These are phyloP conservation scores for Davidsoniella australis DNA, from an alignment of 2,329 filamentous ascomycete genomes.

Conservation along the genomic window DNA sequence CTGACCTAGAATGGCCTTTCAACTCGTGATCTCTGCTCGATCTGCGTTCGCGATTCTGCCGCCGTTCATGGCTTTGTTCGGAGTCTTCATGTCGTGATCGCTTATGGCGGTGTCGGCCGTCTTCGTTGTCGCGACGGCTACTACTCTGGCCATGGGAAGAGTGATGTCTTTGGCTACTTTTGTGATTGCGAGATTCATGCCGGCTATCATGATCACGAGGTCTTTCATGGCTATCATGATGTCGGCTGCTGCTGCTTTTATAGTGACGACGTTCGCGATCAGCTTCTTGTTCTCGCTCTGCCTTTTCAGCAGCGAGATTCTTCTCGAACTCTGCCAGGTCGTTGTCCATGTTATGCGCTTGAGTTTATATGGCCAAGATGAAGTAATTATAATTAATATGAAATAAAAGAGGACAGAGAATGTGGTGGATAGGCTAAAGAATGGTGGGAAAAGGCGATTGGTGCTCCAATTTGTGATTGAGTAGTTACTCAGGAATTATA, in stretches of 20 bases:
- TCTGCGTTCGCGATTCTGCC: not conserved
- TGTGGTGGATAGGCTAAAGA: not conserved
- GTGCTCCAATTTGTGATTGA: too few relatives aligned
- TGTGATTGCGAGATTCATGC: constrained; percentile 18
- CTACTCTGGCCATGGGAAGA: not conserved
- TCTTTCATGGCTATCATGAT: constrained; percentile 19
- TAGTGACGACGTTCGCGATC: not conserved
- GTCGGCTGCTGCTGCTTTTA: not conserved
- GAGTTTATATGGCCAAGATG: not conserved
- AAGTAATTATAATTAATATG: not conserved
- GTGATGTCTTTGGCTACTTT: constrained; percentile 24
- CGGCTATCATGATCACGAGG: not conserved
- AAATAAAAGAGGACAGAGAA: not conserved
- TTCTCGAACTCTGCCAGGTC: constrained; percentile 62
- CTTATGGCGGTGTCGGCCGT: constrained; percentile 17
- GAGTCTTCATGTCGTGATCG: constrained; percentile 9
- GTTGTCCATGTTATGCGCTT: constrained; percentile 28
- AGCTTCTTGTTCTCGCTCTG: constrained; percentile 27
- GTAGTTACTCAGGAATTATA: not conserved
- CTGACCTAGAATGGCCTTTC: too few relatives aligned
- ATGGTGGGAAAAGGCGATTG: too few relatives aligned
- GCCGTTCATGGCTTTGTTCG: too few relatives aligned
- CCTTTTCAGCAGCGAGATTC: constrained; percentile 49
- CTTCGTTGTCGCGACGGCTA: constrained; percentile 19
- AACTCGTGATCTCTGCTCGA: not conserved